Base-by-base conservation (phyloP, 2,329 filamentous ascomycete species). In the Paecilomyces sp. region DNA sequence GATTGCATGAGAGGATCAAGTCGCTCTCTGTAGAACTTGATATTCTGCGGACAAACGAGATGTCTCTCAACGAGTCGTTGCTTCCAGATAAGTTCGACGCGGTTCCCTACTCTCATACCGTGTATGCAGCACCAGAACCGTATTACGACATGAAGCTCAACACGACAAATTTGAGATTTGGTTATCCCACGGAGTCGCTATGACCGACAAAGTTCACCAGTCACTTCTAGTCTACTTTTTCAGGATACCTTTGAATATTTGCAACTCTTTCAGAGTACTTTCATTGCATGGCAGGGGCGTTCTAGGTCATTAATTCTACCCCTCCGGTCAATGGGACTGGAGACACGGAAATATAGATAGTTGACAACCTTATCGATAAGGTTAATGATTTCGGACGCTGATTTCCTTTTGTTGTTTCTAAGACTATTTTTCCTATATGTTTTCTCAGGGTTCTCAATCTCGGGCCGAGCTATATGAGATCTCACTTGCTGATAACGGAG, bases 81-180 rank as follows among this genome's bases (percentile, higher is more conserved):
- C 60, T 63, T 55, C 66, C 66, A 1, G 65, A 68, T 31, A 68
- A 66, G 55, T 68, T 69, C 53, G 67, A 69, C 53, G 64, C 64
- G n/a, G 67, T 68, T 33, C 62, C 66, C 18, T 63, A 63, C n/a
- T 60, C 63, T 3, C 63, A 64, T 56, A 65, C 66, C 60, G 57
- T 66, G 13, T 66, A 65, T 58, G 60, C 61, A 25, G 58, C 62
- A 2, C 60, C 63, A 30, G 66, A 67, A n/a, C 58, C 61, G 47
- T 67, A 68, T 55, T 68, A 63, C 56, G 65, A 68, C 22, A 59
- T 65, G 13, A 66, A 68, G 50, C 50, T 66, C 36, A 66, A 65
- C 58, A 61, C 63, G 9, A 64, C n/a, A n/a, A 47, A 47, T 4
- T 18, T 47, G 13, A 47, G 41, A 18, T 47, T 47, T 18, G 13